Evolutionary conservation across 305 asterid genomes (phyloP).

Genomic region (Withania somnifera): DNA sequence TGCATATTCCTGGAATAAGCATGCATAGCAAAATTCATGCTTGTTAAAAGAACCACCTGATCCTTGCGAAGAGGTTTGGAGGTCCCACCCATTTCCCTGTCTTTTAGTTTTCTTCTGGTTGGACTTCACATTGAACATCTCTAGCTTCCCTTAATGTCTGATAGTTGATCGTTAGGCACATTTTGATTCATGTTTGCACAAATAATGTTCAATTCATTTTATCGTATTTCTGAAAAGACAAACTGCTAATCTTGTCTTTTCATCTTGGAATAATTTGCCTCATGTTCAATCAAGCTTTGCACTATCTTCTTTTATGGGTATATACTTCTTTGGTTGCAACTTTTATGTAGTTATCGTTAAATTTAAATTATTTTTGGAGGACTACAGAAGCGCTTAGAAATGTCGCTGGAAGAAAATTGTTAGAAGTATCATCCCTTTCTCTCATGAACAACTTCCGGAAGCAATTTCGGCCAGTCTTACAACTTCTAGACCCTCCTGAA

Average conservation of each 20-base stretch:
- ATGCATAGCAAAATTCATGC: not conserved
- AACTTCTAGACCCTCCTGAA: not conserved
- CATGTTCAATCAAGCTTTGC: not conserved
- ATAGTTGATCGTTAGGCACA: not conserved
- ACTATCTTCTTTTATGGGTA: not conserved
- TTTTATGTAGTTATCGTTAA: not conserved
- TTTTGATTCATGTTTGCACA: no score
- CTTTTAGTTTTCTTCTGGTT: not conserved
- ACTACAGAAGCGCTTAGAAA: slow-evolving; percentile 14
- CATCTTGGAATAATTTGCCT: not conserved
- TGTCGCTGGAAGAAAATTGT: slow-evolving; percentile 24
- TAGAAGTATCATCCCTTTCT: slow-evolving; percentile 1
- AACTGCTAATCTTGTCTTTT: not conserved
- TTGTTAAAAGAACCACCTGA: not conserved
- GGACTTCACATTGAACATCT: not conserved
- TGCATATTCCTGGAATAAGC: not conserved
- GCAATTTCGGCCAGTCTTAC: not conserved
- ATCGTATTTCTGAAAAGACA: no score
- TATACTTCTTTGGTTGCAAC: not conserved
- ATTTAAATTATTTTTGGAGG: slow-evolving; percentile 19
- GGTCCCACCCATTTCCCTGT: not conserved
- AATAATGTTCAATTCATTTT: no score
- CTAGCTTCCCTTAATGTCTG: not conserved
- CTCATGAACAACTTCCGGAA: not conserved
- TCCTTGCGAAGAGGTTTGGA: not conserved